These are phyloP conservation scores for Fusarium sp. DNA, from an alignment of 2,329 filamentous ascomycete genomes.

Conservation along the genomic window DNA sequence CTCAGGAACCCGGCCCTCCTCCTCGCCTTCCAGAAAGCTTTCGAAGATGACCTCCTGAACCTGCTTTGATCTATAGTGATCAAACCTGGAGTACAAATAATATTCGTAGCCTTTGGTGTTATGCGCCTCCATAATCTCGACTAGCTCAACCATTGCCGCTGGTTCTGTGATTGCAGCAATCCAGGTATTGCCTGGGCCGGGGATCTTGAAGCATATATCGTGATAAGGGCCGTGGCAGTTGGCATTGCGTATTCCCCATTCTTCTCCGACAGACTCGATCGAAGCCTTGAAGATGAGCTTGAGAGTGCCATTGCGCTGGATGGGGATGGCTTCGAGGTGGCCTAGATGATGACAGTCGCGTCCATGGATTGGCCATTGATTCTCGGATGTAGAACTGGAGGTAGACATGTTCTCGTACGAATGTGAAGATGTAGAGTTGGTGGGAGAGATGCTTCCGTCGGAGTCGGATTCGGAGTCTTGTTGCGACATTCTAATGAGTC, in stretches of 20 bases:
- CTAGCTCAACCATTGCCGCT: neutral
- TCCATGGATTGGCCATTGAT: too few species aligned
- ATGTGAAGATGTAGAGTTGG: too few species aligned
- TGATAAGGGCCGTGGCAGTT: fast-evolving
- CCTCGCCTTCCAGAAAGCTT: neutral
- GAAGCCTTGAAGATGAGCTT: too few species aligned
- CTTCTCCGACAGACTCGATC: too few species aligned
- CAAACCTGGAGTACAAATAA: too few species aligned
- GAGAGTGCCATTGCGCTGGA: neutral
- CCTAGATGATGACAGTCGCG: neutral
- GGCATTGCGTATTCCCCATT: neutral
- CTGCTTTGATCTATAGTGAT: too few species aligned
- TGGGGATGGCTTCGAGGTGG: neutral
- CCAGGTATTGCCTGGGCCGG: neutral
- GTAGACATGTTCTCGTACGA: too few species aligned
- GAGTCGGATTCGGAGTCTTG: too few species aligned
- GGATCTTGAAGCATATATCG: neutral
- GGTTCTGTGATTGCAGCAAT: neutral
- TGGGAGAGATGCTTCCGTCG: too few species aligned
- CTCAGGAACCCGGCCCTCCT: neutral
- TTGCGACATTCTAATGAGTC: too few species aligned
- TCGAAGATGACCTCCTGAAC: neutral
- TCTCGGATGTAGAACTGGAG: too few species aligned
- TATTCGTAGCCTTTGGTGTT: neutral
- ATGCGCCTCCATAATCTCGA: neutral